Conservation (phyloP, 306 rosid genomes). For the Glycine soja region DNA sequence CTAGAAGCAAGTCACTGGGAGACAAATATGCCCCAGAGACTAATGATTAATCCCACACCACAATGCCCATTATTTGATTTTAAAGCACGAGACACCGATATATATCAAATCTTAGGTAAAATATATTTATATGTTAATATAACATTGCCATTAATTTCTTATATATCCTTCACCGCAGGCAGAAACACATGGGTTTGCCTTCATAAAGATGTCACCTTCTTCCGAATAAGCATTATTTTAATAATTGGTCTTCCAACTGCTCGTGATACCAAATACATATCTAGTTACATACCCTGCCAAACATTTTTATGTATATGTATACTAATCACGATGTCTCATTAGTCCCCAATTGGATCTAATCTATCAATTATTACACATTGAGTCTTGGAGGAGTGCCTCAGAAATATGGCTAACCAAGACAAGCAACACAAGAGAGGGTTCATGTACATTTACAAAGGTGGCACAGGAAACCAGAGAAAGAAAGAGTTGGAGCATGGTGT, state of each 20-base stretch:
- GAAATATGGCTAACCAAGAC: conserved; percentile 66
- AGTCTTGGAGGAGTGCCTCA: background rate
- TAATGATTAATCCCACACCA: conserved; percentile 51
- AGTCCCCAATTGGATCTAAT: conserved; percentile 45
- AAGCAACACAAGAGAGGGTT: conserved; percentile 63
- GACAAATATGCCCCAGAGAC: conserved; percentile 64
- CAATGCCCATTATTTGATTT: conserved; percentile 10
- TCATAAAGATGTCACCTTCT: conserved; percentile 54
- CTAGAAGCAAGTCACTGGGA: conserved; percentile 53
- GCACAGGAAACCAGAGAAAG: conserved; percentile 55
- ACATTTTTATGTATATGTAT: conserved; percentile 36
- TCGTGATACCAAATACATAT: conserved; percentile 56
- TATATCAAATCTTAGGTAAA: conserved; percentile 51
- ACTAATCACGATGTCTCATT: conserved; percentile 24
- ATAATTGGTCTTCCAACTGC: conserved; percentile 44
- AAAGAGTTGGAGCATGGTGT: conserved; percentile 32
- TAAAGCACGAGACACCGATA: conserved; percentile 45
- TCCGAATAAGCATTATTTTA: conserved; percentile 56
- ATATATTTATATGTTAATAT: background rate
- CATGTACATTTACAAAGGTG: conserved; percentile 70
- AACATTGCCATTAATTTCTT: conserved; percentile 35
- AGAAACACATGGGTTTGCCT: conserved; percentile 79
- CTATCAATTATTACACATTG: background rate
- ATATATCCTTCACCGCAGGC: conserved; percentile 53
- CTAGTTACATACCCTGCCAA: conserved; percentile 30